These are phyloP conservation scores for Phytopythium oedochilum DNA, from an alignment of 352 stramenopile genomes.

Conservation along the genomic window DNA sequence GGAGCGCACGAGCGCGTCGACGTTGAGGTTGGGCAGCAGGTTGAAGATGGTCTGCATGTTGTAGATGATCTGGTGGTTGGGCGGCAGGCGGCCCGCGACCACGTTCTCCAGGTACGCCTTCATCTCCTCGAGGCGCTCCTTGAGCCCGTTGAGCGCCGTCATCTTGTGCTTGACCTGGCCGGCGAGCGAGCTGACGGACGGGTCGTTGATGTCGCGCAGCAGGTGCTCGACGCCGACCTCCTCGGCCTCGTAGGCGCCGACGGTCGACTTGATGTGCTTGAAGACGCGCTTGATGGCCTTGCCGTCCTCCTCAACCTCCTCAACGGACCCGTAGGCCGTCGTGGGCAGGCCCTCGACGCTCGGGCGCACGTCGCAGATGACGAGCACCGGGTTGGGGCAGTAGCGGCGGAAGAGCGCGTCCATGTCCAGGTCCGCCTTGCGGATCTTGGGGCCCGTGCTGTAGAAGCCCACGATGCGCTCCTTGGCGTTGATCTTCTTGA, in stretches of 20 bases:
- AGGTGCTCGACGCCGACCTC: constrained; percentile 99
- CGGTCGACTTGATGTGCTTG: constrained; percentile 96
- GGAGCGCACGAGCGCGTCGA: constrained; percentile 94
- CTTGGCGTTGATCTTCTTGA: constrained; percentile 96
- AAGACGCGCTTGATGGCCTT: constrained; percentile 97
- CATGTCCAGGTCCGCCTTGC: constrained; percentile 93
- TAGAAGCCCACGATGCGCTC: constrained; percentile 99
- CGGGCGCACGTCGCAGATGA: constrained; percentile 98
- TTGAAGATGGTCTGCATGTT: constrained; percentile 99
- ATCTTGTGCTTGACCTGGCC: constrained; percentile 98
- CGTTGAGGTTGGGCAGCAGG: constrained; percentile 98
- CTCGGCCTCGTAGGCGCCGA: constrained; percentile 95
- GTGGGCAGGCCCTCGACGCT: constrained; percentile 96
- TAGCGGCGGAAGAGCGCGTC: constrained; percentile 95
- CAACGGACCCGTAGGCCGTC: constrained; percentile 96
- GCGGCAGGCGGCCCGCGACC: constrained; percentile 63
- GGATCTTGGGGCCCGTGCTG: constrained; percentile 96
- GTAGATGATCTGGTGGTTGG: constrained; percentile 96
- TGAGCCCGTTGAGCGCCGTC: constrained; percentile 92
- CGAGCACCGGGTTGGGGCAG: constrained; percentile 94
- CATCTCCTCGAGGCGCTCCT: constrained; percentile 96
- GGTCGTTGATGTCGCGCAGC: constrained; percentile 99
- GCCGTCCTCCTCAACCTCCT: constrained; percentile 95
- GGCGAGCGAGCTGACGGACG: constrained; percentile 97
- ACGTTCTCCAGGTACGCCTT: constrained; percentile 97